Percentiles rank a stretch among this genome's conserved stretches.
These are phyloP conservation scores for Tuber magnatum DNA, from an alignment of 495 filamentous ascomycete genomes.

Conservation along the genomic window DNA sequence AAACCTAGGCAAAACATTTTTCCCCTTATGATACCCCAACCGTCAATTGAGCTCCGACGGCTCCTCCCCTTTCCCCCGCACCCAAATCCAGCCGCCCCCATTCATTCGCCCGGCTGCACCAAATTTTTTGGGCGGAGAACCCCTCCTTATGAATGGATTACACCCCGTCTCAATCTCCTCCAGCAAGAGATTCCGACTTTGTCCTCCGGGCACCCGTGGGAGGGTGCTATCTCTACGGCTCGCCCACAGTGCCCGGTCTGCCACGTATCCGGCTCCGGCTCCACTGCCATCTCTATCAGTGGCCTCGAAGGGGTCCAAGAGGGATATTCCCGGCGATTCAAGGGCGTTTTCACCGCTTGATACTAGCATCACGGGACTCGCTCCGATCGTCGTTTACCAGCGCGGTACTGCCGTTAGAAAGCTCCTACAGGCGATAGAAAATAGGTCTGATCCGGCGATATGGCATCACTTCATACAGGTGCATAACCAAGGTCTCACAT, in stretches of 20 bases:
- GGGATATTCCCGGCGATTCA: not conserved
- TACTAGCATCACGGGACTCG: slow-evolving; percentile 22
- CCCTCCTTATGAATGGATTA: slow-evolving; percentile 39
- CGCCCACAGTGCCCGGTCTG: slow-evolving; percentile 10
- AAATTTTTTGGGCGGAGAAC: slow-evolving; percentile 23
- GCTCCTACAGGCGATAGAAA: slow-evolving; percentile 30
- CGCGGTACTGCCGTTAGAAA: slow-evolving; percentile 22
- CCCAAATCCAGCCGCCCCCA: not conserved
- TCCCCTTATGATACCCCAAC: not conserved
- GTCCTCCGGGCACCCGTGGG: slow-evolving; percentile 32
- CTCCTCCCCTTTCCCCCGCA: not conserved
- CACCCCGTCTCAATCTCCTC: slow-evolving; percentile 26
- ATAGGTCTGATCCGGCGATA: slow-evolving; percentile 19
- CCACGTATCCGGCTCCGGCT: not conserved
- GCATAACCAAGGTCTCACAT: not conserved
- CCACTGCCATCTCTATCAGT: not conserved
- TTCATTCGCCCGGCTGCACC: slow-evolving; percentile 8
- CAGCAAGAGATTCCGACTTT: slow-evolving; percentile 30
- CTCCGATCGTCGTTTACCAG: slow-evolving; percentile 17
- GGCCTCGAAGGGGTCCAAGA: not conserved
- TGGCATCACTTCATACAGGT: slow-evolving; percentile 28
- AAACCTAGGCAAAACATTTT: not conserved
- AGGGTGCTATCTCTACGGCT: slow-evolving; percentile 33
- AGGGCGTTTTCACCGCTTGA: slow-evolving; percentile 14
- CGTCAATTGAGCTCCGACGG: not conserved